Base-by-base conservation (phyloP, 495 filamentous ascomycete genomes). In the Hypoxylon intermedium region DNA sequence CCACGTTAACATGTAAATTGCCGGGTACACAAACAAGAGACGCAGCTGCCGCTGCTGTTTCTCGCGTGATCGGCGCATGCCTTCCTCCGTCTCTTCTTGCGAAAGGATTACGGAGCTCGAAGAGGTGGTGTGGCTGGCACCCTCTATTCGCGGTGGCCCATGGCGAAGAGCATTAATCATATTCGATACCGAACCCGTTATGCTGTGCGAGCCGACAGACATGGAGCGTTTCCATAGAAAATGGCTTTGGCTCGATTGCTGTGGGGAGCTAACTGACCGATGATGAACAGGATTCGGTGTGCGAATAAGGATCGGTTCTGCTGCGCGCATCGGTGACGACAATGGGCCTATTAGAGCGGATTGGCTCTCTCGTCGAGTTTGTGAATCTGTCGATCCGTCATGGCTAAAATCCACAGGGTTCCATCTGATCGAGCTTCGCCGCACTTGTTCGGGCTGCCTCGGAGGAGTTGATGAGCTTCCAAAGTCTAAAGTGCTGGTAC, bases 1-100 rank as follows among this genome's bases (percentile, higher is more conserved):
- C 89, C 89, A 92, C 72, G 89, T 82, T 20, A 85, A 62, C n/a
- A 87, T 77, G 74, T 91, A 91, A 44, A 86, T 76, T 11, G 85
- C 64, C 5, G 89, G 89, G 70, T 92, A 91, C 41, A 87, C 83
- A 66, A 91, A 89, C 2, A 91, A 72, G 23, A 87, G 77, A 38
- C 86, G 80, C 9, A 91, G 75, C 60, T 91, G 89, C 4, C 85
- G 82, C 28, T 79, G 81, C 56, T 89, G 87, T 42, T 78, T 79
- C 33, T 79, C 74, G 36, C 85, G 77, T 18, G 74, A 78, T 5
- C 67, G 69, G 0, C 67, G 57, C 43, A 78, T 66, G 23, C 68
- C 61, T 2, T 60, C 58, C 15, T 69, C 68, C 20, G 53, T 64
- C n/a, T 56, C 60, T 6, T 41, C 57, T 2, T 49, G 51, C 0